Evolutionary conservation across 805 yeast species (phyloP), one percentile per base, ranked within the genome.

Genomic region (Candida endomychidarum): DNA sequence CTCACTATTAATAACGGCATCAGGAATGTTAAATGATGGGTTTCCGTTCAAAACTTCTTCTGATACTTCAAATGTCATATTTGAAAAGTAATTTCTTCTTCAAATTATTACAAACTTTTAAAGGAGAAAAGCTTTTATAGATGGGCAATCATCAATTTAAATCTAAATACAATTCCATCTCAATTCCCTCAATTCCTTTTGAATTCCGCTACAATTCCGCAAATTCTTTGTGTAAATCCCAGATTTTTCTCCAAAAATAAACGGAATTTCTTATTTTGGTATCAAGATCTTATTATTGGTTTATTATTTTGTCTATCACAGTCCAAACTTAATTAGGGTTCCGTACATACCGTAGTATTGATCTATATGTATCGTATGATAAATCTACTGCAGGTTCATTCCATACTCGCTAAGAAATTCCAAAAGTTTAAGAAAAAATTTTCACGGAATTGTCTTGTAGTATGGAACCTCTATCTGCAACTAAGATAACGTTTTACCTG

Each of bases 11-110:
- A 48, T 21, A 7, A 37, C 40, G 11, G 37, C 25, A 9, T 43
- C 32, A 7, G 50, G 50, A 8, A 46, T 29, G 9, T 24, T 19
- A n/a, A 24, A 31, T 1, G 45, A 43, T 6, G 38, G 38, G 12
- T 23, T 34, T 11, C 50, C 50, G 16, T 46, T 43, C 9, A 46
- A 26, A 3, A 46, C 43, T n/a, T 46, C 43, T 37, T 46, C 46
- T 5, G 35, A 22, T 21, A 32, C 35, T 32, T 32, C 14, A 9
- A 32, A 32, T 5, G 30, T 34, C 18, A 44, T 25, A 3, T 19
- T 25, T 17, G 18, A 18, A 26, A 20, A 20, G 9, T 20, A 22
- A 22, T 22, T 8, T 17, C 5, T 27, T 27, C 19, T 15, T 27
- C n/a, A 20, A 20, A 20, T 6, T 6, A 20, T 20, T 8, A 20